These are phyloP conservation scores for Fusarium sacchari DNA, from an alignment of 2,329 filamentous ascomycete species.

Conservation along the genomic window DNA sequence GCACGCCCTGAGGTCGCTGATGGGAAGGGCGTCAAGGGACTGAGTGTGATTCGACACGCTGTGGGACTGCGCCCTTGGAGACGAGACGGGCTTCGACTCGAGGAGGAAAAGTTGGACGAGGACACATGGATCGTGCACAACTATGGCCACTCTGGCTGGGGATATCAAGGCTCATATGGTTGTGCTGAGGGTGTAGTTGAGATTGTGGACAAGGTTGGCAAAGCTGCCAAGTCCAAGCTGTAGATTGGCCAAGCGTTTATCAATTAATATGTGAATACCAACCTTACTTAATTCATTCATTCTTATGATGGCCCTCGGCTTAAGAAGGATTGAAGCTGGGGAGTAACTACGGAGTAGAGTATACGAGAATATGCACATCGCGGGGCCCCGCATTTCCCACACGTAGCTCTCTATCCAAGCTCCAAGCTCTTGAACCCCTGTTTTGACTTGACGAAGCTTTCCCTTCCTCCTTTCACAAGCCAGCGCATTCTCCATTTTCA, in stretches of 20 bases:
- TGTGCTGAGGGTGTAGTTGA: constrained; percentile 74
- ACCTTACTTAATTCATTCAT: neutral
- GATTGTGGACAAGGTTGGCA: constrained; percentile 70
- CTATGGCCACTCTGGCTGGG: constrained; percentile 83
- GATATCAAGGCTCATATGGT: constrained; percentile 76
- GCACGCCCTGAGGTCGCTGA: constrained; percentile 71
- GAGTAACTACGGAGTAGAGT: neutral
- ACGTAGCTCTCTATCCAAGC: constrained; percentile 20
- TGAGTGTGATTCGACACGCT: constrained; percentile 82
- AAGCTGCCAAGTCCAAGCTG: constrained; percentile 44
- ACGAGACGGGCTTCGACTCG: constrained; percentile 77
- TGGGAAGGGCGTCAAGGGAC: constrained; percentile 74
- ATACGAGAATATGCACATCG: constrained; percentile 40
- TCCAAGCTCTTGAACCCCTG: constrained; percentile 32
- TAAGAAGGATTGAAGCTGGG: neutral
- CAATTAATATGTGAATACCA: neutral
- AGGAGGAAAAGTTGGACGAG: constrained; percentile 63
- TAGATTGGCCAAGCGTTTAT: constrained; percentile 15
- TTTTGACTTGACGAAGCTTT: constrained; percentile 18
- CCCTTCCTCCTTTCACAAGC: constrained; percentile 16
- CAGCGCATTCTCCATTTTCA: constrained; percentile 1
- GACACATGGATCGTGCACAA: constrained; percentile 78
- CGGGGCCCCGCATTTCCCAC: constrained; percentile 30
- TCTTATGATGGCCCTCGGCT: neutral
- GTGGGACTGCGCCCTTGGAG: constrained; percentile 84